phyloP scores from a whole-genome alignment of 1,284 basidiomycete genomes.

The Ceratobasidium sp. region DNA sequence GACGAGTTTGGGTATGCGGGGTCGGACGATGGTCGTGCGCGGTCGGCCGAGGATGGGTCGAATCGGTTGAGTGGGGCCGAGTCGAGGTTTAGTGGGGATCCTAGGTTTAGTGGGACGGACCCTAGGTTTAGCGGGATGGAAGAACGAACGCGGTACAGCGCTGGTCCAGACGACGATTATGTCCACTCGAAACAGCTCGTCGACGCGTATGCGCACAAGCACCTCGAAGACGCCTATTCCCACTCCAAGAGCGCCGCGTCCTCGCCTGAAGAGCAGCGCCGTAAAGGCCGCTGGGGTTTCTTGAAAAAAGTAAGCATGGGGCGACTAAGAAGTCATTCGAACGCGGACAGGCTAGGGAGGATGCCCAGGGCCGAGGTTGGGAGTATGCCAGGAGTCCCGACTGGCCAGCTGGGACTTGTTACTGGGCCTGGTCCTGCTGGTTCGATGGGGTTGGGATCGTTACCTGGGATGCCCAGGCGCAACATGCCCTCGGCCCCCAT shows the following conservation, averaged over 20 bases:
- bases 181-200: not conserved
- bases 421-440: not conserved
- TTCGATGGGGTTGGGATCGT: slow-evolving; percentile 31
- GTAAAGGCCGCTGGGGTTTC: slow-evolving; percentile 72
- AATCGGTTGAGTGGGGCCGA: not conserved
- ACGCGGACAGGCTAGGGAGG: slow-evolving; percentile 25
- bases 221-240: not conserved
- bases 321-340: slow-evolving; percentile 54
- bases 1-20: slow-evolving; percentile 17
- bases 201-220: slow-evolving; percentile 8
- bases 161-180: not conserved
- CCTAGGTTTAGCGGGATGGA: not conserved
- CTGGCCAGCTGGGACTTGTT: not conserved
- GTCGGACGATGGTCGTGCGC: slow-evolving; percentile 2
- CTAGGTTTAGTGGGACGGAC: not conserved
- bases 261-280: slow-evolving; percentile 48
- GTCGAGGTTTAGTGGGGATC: not conserved
- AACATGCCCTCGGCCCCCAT: slow-evolving; percentile 46
- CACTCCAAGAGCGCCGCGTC: not conserved
- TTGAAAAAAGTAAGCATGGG: slow-evolving; percentile 97
- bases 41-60: not conserved
- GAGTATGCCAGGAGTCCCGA: slow-evolving; percentile 22
- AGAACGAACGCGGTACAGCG: not conserved
- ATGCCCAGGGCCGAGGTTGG: slow-evolving; percentile 11
- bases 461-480: slow-evolving; percentile 45